Conservation (phyloP, 805 yeast genomes). For the Yarrowia osloensis region DNA sequence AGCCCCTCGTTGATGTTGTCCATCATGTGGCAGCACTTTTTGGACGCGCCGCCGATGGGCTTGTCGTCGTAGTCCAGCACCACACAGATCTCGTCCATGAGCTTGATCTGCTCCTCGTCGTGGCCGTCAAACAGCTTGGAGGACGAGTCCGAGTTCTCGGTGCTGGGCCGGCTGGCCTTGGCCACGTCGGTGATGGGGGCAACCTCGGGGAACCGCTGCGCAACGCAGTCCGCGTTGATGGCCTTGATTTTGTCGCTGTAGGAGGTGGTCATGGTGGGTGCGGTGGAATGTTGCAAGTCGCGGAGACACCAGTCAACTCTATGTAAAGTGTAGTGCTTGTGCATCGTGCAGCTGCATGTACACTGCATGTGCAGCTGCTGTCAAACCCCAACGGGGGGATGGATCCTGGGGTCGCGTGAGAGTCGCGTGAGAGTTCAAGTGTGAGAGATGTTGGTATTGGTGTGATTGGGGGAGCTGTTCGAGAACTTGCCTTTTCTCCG, state of each 20-base stretch:
- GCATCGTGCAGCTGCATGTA: too few relatives aligned
- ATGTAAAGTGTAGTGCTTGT: background rate
- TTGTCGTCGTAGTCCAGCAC: constrained; percentile 84
- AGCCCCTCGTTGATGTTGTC: constrained; percentile 81
- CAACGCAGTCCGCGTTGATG: constrained; percentile 19
- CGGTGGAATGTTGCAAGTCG: background rate
- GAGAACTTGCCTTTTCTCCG: too few relatives aligned
- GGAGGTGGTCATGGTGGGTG: constrained; percentile 3
- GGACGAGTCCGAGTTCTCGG: constrained; percentile 34
- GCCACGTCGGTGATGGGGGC: constrained; percentile 37
- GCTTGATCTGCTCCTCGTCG: constrained; percentile 88
- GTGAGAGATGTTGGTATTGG: too few relatives aligned
- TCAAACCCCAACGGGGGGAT: background rate
- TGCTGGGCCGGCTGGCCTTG: constrained; percentile 34
- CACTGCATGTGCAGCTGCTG: too few relatives aligned
- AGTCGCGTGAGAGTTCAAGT: too few relatives aligned
- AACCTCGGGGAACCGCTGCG: constrained; percentile 39
- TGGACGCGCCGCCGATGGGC: constrained; percentile 92
- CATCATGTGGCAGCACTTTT: constrained; percentile 77
- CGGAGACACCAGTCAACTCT: background rate
- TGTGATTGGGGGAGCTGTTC: too few relatives aligned
- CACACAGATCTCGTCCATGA: constrained; percentile 96
- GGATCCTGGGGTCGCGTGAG: too few relatives aligned
- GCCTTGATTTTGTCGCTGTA: constrained; percentile 23
- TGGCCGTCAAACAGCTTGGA: constrained; percentile 73